Evolutionary conservation across 305 asterid genomes (phyloP), one percentile per base, ranked within the genome.

Genomic region (Fraxinus platypoda): DNA sequence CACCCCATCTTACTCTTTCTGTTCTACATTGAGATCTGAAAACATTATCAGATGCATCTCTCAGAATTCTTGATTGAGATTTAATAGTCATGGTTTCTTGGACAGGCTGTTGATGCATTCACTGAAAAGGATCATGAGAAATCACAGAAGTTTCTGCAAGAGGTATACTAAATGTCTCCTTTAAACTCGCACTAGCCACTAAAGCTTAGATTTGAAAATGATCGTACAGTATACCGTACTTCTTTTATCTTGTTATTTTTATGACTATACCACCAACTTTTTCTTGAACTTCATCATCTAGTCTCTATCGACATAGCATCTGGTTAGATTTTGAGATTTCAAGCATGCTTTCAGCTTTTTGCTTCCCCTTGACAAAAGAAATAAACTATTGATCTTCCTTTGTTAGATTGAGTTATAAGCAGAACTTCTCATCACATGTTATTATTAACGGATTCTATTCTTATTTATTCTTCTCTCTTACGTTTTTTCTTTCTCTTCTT

Each of bases 51-150:
- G 64, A 79, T 59, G 17, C 41, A 43, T 41, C 26, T 71, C 66
- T 62, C 23, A 54, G 25, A 37, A 81, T 82, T 79, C 78, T 72
- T 35, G 43, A 74, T 75, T 78, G 75, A 66, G 54, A 70, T 30
- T 75, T 78, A 79, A 66, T 19, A 71, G 78, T 49, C 76, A 31
- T 26, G 21, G 26, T 78, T 81, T 31, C 72, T 85, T 41, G 78
- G 84, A 77, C 92, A 95, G 99, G 93, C 98, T 84, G 81, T 78
- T 80, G 96, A 89, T 74, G 97, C 95, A 28, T 87, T 82, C 66
- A 73, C 43, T 78, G 82, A 83, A 68, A 72, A 81, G 81, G 96
- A 94, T 73, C 76, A 57, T 38, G 90, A 75, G 68, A 84, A 52
- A 46, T 93, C 94, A 5, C 74, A 84, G 75, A 85, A 21, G 34